These are phyloP conservation scores for Monilinia aucupariae DNA, from an alignment of 2,329 filamentous ascomycete genomes.

Conservation along the genomic window DNA sequence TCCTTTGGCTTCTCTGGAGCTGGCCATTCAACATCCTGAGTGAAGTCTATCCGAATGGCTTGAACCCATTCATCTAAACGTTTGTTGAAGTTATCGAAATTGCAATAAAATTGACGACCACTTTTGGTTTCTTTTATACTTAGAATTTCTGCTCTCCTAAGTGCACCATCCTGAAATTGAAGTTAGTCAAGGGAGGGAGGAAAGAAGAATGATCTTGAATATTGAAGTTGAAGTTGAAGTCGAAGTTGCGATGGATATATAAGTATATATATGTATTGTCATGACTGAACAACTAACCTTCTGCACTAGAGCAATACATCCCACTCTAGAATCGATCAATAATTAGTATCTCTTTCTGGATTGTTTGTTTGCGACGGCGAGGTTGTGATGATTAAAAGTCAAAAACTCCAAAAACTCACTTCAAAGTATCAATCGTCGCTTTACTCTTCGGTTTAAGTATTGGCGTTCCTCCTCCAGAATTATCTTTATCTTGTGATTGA, in stretches of 20 bases:
- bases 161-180: conserved; percentile 62
- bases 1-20: conserved; percentile 73
- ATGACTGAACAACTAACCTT: conserved; percentile 29
- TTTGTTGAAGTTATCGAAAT: conserved; percentile 35
- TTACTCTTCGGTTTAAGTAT: conserved; percentile 65
- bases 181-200: conserved; percentile 18
- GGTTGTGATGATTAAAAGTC: background rate
- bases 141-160: conserved; percentile 91
- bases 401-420: conserved; percentile 45
- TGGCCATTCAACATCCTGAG: conserved; percentile 93
- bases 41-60: conserved; percentile 74
- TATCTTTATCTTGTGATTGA: conserved; percentile 39
- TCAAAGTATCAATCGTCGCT: conserved; percentile 78
- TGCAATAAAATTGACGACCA: conserved; percentile 48
- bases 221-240: background rate
- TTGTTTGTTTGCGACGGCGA: conserved; percentile 13
- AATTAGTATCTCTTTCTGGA: conserved; percentile 18
- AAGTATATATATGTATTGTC: background rate
- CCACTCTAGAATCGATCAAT: conserved; percentile 28
- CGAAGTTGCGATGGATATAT: too few species aligned
- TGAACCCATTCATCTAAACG: conserved; percentile 71
- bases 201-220: background rate
- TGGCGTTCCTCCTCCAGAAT: conserved; percentile 48
- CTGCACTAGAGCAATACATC: conserved; percentile 36
- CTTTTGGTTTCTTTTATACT: conserved; percentile 88